A percentile compares a stretch with the other conserved stretches of the same genome.
Evolutionary conservation across 306 rosid genomes (phyloP).

Genomic region (Morella rubra): DNA sequence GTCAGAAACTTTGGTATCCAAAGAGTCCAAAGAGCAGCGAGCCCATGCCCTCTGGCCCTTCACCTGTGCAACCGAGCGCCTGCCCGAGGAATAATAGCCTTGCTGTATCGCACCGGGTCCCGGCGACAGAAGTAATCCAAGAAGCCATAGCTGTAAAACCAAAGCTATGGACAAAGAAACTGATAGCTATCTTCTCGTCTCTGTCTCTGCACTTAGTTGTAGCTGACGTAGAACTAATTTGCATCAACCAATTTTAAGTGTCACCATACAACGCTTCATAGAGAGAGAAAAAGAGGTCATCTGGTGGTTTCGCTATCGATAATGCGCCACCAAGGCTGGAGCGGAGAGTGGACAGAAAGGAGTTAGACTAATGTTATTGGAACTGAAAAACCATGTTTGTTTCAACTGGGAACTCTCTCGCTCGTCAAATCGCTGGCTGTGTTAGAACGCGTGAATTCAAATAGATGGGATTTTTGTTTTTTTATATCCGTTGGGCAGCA

Average conservation of each 20-base stretch:
- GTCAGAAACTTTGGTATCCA: conserved; percentile 81
- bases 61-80: conserved; percentile 30
- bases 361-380: too few species aligned
- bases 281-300: neutral
- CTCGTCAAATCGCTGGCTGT: too few species aligned
- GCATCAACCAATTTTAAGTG: neutral
- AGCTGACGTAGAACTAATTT: neutral
- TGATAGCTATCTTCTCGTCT: conserved; percentile 12
- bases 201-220: neutral
- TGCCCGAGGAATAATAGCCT: conserved; percentile 31
- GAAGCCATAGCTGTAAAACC: conserved; percentile 55
- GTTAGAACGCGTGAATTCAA: too few species aligned
- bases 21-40: conserved; percentile 84
- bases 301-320: neutral
- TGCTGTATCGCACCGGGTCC: conserved; percentile 32
- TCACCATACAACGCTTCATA: too few species aligned
- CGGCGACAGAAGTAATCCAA: conserved; percentile 48
- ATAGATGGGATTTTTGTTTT: too few species aligned
- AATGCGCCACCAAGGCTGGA: too few species aligned
- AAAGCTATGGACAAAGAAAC: neutral
- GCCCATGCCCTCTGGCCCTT: conserved; percentile 39
- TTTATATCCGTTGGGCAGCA: too few species aligned
- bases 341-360: too few species aligned
- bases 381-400: too few species aligned
- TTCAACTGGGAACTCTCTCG: too few species aligned